Evolutionary conservation across 73 alveolate species (phyloP), one percentile per base, ranked within the genome.

Genomic region (Effrenium voratum): DNA sequence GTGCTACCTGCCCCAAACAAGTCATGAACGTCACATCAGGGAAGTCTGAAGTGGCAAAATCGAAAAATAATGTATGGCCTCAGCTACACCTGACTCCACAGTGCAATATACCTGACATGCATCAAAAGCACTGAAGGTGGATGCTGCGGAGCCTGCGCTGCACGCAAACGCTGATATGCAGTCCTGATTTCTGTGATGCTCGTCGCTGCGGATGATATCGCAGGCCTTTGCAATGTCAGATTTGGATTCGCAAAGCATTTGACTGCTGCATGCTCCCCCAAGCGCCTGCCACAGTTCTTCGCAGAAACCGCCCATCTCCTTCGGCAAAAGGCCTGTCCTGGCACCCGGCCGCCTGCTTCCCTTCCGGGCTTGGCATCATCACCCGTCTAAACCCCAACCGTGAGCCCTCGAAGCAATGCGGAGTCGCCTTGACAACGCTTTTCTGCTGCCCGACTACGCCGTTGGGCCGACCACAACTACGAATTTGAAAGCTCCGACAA

Each of bases 271-370:
- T 38, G 10, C 30, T 8, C 43, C 57, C 38, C n/a, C n/a, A 24
- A 0, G 77, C 83, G 59, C 95, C 95, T 87, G 59, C 95, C 95
- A 87, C 38, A 87, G 84, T 49, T 45, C 47, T 38, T 15, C 34
- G 70, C 95, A 87, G 2, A 68, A 4, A 52, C 47, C 49, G 10
- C 95, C 95, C 28, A 63, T 47, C 15, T 59, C 82, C 45, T 87
- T 84, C 13, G 95, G 95, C 72, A 87, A 87, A 36, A 87, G 84
- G 70, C 95, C 95, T 19, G 95, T 87, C 84, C 95, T 87, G 95
- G 82, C 79, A 12, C n/a, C n/a, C n/a, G n/a, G n/a, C n/a, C 32
- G 43, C 13, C 34, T 24, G 5, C 15, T 4, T 4, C 5, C 38
- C 30, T 60, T 60, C 30, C 40, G 19, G 63, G 63, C 63, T 52